These are phyloP conservation scores for Lactarius deliciosus DNA, from an alignment of 768 basidiomycete genomes.

Conservation along the genomic window DNA sequence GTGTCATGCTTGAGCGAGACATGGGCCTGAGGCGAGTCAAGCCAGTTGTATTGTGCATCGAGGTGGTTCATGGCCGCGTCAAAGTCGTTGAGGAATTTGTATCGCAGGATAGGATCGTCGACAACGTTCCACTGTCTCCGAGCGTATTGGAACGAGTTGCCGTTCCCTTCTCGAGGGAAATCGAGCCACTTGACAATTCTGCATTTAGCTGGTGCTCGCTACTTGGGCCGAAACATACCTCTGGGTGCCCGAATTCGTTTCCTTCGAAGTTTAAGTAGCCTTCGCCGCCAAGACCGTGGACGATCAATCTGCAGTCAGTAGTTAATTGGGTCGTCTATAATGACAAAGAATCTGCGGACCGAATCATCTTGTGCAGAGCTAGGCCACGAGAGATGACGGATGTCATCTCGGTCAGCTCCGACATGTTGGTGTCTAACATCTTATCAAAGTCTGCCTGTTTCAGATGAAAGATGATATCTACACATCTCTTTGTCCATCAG, in stretches of 20 bases:
- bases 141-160: conserved; percentile 95
- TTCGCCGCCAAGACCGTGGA: conserved; percentile 93
- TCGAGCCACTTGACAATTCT: conserved; percentile 82
- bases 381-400: conserved; percentile 85
- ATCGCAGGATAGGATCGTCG: conserved; percentile 84
- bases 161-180: conserved; percentile 95
- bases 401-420: conserved; percentile 78
- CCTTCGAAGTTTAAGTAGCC: conserved; percentile 98
- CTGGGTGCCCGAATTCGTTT: conserved; percentile 98
- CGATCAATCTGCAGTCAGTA: conserved; percentile 60
- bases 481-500: conserved; percentile 99
- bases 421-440: conserved; percentile 88
- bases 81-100: conserved; percentile 91
- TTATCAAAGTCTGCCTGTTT: background rate
- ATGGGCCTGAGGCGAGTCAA: conserved; percentile 80
- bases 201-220: background rate
- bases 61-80: conserved; percentile 88
- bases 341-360: conserved; percentile 47
- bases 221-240: conserved; percentile 49
- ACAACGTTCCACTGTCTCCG: conserved; percentile 96
- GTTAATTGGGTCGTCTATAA: conserved; percentile 14
- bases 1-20: conserved; percentile 91
- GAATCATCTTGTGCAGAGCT: conserved; percentile 95
- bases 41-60: conserved; percentile 82
- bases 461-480: conserved; percentile 41